Evolutionary conservation across 163 green algal genomes (phyloP).

Genomic region (Chloromonas sp.): DNA sequence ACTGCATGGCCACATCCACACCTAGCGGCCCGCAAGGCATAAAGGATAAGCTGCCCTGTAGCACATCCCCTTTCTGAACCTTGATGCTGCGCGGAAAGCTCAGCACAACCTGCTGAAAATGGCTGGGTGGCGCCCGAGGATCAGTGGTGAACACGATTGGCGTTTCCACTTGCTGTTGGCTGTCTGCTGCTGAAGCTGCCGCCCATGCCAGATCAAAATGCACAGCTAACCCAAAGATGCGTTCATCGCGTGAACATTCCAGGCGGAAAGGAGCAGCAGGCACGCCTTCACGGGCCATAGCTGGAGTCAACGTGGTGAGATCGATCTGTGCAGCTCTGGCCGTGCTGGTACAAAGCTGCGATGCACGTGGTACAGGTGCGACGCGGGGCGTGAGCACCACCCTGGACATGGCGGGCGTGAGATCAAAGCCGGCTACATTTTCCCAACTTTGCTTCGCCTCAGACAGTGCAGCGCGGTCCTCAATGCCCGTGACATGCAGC

Average conservation of each 20-base stretch:
- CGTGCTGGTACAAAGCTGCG: slow-evolving; percentile 15
- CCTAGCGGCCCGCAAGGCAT: no score
- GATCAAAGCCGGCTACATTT: slow-evolving; percentile 18
- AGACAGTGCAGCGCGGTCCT: slow-evolving; percentile 17
- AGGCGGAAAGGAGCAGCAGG: neutral
- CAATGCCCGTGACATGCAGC: slow-evolving; percentile 25
- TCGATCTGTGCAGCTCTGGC: neutral
- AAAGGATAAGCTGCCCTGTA: neutral
- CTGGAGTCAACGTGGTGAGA: neutral
- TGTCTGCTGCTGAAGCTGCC: neutral
- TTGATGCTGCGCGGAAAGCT: slow-evolving; percentile 17
- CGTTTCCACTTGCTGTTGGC: neutral
- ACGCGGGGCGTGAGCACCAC: slow-evolving; percentile 15
- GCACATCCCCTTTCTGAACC: neutral
- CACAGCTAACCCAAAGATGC: neutral
- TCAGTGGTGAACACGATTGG: neutral
- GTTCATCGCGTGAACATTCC: neutral
- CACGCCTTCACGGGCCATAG: neutral
- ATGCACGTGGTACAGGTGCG: slow-evolving; percentile 13
- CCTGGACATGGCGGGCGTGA: slow-evolving; percentile 13
- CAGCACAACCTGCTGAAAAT: slow-evolving; percentile 28
- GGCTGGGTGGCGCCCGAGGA: slow-evolving; percentile 7
- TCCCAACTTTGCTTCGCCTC: slow-evolving; percentile 19
- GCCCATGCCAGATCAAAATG: slow-evolving; percentile 3
- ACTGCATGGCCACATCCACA: no score